Evolutionary conservation across 441 rosid species (phyloP), one percentile per base, ranked within the genome.

Genomic region (Eutrema salsugineum): DNA sequence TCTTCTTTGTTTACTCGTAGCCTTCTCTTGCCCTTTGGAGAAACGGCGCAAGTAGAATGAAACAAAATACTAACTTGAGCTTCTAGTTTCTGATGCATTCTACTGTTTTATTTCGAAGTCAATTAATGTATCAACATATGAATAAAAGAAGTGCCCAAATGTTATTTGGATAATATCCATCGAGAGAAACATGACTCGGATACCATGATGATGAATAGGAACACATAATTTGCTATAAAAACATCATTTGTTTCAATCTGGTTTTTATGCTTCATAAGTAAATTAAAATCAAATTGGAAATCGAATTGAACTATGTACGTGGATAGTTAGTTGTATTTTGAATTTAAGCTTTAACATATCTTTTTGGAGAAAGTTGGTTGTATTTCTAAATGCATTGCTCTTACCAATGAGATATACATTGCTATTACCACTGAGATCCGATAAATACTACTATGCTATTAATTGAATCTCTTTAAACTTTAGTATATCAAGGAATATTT

Each of bases 1-100:
- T 77, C 97, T 66, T 42, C 63, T 7, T 68, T 80, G 17, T 86
- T 91, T 72, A 67, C 89, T 3, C 17, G 4, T 4, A 81, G 80
- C 47, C 20, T 91, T 61, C 88, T 90, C 66, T 68, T 83, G 79
- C 81, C 81, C 35, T 64, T 64, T 27, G 73, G 58, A 53, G 35
- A 36, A 14, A 63, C 49, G 24, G 7, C 2, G 17, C 14, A 62
- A 5, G n/a, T 50, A 8, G 39, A 75, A 43, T 60, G 68, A 58
- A 42, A 49, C 11, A 12, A 46, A 33, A 11, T 24, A 2, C 1
- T 15, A 54, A 8, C 20, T 7, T 15, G 3, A 16, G 22, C 16
- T 44, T 17, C 7, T 38, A 59, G 11, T 27, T 42, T 48, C 20
- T 5, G 17, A 48, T 63, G 68, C 30, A 47, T 8, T 63, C 32